phyloP scores from a whole-genome alignment of 345 rosid species.

The Tarenaya hassleriana region DNA sequence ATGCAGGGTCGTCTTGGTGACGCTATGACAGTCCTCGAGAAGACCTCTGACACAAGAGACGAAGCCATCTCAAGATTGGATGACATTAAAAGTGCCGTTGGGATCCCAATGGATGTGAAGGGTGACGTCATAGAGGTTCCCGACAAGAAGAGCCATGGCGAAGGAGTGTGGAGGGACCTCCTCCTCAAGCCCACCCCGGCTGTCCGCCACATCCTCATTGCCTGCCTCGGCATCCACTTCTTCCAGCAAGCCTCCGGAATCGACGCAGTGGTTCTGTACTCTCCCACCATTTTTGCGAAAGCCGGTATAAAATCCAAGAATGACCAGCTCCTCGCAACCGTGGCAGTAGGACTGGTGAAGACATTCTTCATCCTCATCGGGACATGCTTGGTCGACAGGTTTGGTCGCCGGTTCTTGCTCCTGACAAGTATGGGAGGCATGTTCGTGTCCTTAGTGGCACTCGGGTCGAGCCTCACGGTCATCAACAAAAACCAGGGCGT shows the following conservation, averaged over 20 bases:
- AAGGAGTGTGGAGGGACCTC: constrained; percentile 51
- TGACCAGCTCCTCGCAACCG: constrained; percentile 55
- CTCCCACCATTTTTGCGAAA: constrained; percentile 53
- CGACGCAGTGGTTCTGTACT: constrained; percentile 61
- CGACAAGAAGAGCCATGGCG: constrained; percentile 26
- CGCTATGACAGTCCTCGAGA: constrained; percentile 45
- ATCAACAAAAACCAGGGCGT: constrained; percentile 33
- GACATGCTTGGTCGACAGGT: constrained; percentile 45
- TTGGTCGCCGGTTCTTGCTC: constrained; percentile 60
- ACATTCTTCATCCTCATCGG: constrained; percentile 52
- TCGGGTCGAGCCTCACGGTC: constrained; percentile 35
- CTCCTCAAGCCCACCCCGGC: constrained; percentile 42
- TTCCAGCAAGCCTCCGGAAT: constrained; percentile 65
- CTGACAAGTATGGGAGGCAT: constrained; percentile 58
- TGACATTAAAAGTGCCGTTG: constrained; percentile 47
- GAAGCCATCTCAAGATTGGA: constrained; percentile 54
- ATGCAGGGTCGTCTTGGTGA: constrained; percentile 45
- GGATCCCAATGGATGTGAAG: constrained; percentile 42
- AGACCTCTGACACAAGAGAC: constrained; percentile 32
- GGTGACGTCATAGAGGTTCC: constrained; percentile 15
- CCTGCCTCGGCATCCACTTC: constrained; percentile 61
- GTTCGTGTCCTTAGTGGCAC: constrained; percentile 41
- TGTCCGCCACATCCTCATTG: constrained; percentile 41
- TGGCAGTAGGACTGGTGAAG: constrained; percentile 62
- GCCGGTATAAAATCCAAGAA: constrained; percentile 43